Conservation (phyloP, 352 stramenopile genomes). For the Pythium apleroticum region DNA sequence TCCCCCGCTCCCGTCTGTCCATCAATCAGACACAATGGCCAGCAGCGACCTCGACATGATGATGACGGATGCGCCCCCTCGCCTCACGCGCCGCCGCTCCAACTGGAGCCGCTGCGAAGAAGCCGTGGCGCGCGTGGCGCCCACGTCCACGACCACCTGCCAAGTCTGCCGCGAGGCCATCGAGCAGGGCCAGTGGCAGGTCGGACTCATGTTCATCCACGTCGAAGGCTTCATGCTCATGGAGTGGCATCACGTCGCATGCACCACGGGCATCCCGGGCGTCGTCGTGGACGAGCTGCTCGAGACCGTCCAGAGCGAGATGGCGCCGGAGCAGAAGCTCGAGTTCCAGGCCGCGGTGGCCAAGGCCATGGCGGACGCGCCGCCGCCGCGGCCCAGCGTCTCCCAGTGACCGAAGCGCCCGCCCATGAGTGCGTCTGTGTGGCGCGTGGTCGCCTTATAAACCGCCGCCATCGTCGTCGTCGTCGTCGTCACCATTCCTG, state of each 20-base stretch:
- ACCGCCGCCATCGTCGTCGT: not conserved
- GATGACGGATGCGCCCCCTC: slow-evolving; percentile 49
- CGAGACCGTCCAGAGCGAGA: slow-evolving; percentile 61
- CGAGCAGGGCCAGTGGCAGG: slow-evolving; percentile 60
- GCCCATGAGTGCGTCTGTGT: not conserved
- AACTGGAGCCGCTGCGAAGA: slow-evolving; percentile 82
- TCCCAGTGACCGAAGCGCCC: slow-evolving; percentile 10
- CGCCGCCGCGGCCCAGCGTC: slow-evolving; percentile 13
- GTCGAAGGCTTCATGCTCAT: slow-evolving; percentile 87
- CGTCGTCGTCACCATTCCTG: not conserved
- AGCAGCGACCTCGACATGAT: slow-evolving; percentile 19
- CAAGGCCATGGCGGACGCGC: slow-evolving; percentile 19
- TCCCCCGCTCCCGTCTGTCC: not conserved
- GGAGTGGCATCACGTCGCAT: slow-evolving; percentile 82
- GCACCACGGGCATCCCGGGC: slow-evolving; percentile 51
- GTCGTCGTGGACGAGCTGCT: slow-evolving; percentile 51
- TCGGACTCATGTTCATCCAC: slow-evolving; percentile 86
- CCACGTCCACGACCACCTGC: slow-evolving; percentile 75
- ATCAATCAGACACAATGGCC: slow-evolving; percentile 11
- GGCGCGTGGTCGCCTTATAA: not conserved
- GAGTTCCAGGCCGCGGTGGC: slow-evolving; percentile 39
- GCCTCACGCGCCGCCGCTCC: slow-evolving; percentile 45
- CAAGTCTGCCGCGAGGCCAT: slow-evolving; percentile 70
- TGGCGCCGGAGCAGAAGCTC: slow-evolving; percentile 51
- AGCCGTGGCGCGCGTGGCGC: slow-evolving; percentile 69